Conservation (phyloP, 768 basidiomycete species). For the Phanerochaete carnosa region DNA sequence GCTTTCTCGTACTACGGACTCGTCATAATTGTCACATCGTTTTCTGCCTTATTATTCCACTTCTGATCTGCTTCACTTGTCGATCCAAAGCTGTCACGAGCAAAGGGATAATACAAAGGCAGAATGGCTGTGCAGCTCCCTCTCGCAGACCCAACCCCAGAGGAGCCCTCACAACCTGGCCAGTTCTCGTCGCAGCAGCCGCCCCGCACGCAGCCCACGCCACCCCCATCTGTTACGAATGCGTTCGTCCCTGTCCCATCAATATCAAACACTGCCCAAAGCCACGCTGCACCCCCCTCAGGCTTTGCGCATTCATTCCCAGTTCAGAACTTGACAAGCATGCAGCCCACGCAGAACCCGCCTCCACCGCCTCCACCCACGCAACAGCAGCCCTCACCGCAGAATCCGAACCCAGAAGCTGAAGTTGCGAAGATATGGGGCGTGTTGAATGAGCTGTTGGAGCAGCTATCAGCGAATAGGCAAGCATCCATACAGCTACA, state of each 20-base stretch:
- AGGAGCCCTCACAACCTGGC: background rate
- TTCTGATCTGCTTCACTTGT: too few relatives aligned
- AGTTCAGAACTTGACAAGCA: background rate
- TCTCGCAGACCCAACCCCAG: background rate
- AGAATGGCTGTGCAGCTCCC: background rate
- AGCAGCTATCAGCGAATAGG: slow-evolving; percentile 80
- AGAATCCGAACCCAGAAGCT: slow-evolving; percentile 46
- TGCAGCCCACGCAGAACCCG: background rate
- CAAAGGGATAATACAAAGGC: background rate
- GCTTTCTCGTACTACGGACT: too few relatives aligned
- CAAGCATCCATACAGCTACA: slow-evolving; percentile 69
- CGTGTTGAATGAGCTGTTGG: slow-evolving; percentile 75
- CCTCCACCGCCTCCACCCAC: background rate
- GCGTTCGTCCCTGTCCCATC: background rate
- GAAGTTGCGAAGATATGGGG: slow-evolving; percentile 62
- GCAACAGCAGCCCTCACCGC: background rate
- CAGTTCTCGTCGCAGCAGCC: background rate
- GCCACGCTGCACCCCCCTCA: background rate
- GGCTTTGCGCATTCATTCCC: background rate
- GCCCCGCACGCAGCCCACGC: background rate
- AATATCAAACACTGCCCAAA: background rate
- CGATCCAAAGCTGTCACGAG: background rate
- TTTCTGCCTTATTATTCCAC: too few relatives aligned
- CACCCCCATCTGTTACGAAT: background rate
- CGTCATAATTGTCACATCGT: too few relatives aligned